Percentiles rank a stretch among this genome's conserved stretches.
phyloP scores from a whole-genome alignment of 2,329 filamentous ascomycete species.

The Rhynchosporium agropyri region DNA sequence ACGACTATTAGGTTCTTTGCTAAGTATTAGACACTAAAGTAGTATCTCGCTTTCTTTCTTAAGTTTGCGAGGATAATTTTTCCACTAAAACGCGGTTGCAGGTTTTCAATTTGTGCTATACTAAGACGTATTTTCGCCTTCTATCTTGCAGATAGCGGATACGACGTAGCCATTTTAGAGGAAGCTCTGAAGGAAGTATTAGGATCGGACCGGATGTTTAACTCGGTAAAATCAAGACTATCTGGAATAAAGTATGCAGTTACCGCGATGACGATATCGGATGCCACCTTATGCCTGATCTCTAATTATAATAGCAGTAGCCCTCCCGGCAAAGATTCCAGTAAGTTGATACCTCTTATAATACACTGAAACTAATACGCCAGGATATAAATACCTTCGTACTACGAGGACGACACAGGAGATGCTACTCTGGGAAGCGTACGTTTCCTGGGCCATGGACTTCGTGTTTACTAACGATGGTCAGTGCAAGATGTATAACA shows the following conservation, averaged over 20 bases:
- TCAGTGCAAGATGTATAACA: conserved; percentile 29
- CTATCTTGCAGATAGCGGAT: conserved; percentile 28
- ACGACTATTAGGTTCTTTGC: conserved; percentile 28
- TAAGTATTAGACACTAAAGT: conserved; percentile 24
- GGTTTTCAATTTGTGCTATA: conserved; percentile 22
- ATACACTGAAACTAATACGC: conserved; percentile 21
- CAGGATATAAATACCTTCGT: conserved; percentile 34
- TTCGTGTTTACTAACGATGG: conserved; percentile 19
- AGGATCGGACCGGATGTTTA: conserved; percentile 25
- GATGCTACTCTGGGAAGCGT: conserved; percentile 35
- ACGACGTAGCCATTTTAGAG: conserved; percentile 29
- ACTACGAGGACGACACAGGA: conserved; percentile 23
- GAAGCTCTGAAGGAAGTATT: conserved; percentile 28
- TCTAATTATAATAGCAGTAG: conserved; percentile 35
- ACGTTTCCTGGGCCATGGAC: conserved; percentile 17
- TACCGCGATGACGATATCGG: conserved; percentile 32
- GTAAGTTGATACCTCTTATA: conserved; percentile 24
- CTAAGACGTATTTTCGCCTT: conserved; percentile 23
- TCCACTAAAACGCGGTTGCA: conserved; percentile 8
- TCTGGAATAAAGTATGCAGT: conserved; percentile 33
- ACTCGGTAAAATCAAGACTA: conserved; percentile 15
- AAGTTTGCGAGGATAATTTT: conserved; percentile 30
- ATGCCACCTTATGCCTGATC: conserved; percentile 33
- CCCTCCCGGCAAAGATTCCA: conserved; percentile 24
- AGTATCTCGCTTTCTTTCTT: conserved; percentile 27